These are phyloP conservation scores for Ogataea populi-albae DNA, from an alignment of 805 yeast genomes.

Conservation along the genomic window DNA sequence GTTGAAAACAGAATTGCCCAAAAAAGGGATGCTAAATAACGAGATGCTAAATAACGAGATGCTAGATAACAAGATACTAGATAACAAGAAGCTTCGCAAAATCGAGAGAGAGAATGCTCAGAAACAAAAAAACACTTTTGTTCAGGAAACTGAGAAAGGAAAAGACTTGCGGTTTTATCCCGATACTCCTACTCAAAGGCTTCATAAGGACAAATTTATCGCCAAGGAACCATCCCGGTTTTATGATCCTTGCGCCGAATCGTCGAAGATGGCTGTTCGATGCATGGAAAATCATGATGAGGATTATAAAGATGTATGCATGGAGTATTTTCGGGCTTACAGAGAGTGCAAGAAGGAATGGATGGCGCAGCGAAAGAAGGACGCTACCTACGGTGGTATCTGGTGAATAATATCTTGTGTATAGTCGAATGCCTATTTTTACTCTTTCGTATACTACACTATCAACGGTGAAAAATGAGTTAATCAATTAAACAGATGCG, in stretches of 20 bases:
- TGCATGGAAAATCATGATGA: constrained; percentile 79
- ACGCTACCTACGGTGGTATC: constrained; percentile 27
- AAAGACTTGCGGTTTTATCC: constrained; percentile 70
- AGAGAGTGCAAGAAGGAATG: constrained; percentile 85
- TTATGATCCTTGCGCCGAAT: constrained; percentile 91
- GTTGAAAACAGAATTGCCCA: too few relatives aligned
- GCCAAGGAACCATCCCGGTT: constrained; percentile 77
- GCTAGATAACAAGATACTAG: too few relatives aligned
- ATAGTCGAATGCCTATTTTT: not conserved
- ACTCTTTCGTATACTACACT: not conserved
- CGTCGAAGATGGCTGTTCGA: constrained; percentile 79
- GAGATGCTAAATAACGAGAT: too few relatives aligned
- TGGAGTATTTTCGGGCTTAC: constrained; percentile 87
- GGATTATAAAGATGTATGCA: constrained; percentile 63
- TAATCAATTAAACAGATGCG: not conserved
- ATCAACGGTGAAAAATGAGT: not conserved
- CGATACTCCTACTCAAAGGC: constrained; percentile 74
- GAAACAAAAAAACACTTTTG: constrained; percentile 48
- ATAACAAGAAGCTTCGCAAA: constrained; percentile 28
- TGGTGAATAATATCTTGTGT: constrained; percentile 22
- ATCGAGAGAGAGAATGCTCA: constrained; percentile 10
- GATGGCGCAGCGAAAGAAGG: constrained; percentile 39
- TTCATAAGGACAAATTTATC: constrained; percentile 66
- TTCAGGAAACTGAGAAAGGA: constrained; percentile 43
- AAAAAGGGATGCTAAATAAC: too few relatives aligned